phyloP scores from a whole-genome alignment of 345 rosid genomes.

The Kernera saxatilis region DNA sequence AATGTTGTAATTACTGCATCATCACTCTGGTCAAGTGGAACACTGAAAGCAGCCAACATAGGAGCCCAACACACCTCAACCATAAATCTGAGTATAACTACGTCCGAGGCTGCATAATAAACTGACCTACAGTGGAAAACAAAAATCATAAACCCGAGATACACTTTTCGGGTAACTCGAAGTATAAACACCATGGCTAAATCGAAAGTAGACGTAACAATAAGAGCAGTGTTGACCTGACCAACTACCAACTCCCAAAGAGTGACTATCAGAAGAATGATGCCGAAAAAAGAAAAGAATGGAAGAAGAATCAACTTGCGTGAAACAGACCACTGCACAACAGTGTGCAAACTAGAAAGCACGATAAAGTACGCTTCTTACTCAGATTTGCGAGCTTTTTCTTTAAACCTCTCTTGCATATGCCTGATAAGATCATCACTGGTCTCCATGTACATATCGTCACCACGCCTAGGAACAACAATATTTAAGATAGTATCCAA shows the following conservation, averaged over 20 bases:
- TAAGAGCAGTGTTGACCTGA: conserved; percentile 1
- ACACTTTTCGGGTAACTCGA: neutral
- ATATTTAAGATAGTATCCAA: conserved; percentile 92
- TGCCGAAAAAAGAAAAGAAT: conserved; percentile 10
- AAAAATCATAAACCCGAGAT: conserved; percentile 19
- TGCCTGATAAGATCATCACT: conserved; percentile 96
- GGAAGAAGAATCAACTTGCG: conserved; percentile 3
- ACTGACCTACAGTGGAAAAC: conserved; percentile 77
- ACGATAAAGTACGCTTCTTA: conserved; percentile 40
- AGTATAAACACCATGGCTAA: neutral
- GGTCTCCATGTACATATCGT: conserved; percentile 71
- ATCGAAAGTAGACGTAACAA: neutral
- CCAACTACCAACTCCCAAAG: conserved; percentile 5
- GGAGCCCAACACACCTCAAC: conserved; percentile 99
- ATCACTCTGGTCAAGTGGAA: conserved; percentile 97
- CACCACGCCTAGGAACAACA: conserved; percentile 90
- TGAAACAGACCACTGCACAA: conserved; percentile 15
- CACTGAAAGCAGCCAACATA: conserved; percentile 99
- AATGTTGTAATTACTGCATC: conserved; percentile 77
- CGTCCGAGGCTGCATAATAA: conserved; percentile 99
- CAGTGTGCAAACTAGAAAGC: conserved; percentile 2
- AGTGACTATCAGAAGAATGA: conserved; percentile 8
- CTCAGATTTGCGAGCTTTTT: conserved; percentile 98
- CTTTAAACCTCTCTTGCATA: conserved; percentile 99
- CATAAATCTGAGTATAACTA: conserved; percentile 94